Conservation (phyloP, 2,329 filamentous ascomycete genomes). For the Talaromyces sp. region DNA sequence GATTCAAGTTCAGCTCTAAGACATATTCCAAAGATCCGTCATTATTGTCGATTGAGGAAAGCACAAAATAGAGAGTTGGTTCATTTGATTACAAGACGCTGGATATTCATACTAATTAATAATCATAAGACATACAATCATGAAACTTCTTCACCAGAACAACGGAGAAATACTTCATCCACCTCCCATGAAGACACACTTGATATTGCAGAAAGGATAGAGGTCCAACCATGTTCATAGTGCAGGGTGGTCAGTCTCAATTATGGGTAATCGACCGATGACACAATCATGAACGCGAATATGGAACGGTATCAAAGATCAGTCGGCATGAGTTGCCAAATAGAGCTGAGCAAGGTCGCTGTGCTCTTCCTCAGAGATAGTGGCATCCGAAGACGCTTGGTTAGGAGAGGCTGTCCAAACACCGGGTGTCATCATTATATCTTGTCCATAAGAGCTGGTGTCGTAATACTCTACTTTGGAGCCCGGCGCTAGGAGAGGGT, state of each 20-base stretch:
- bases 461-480: constrained; percentile 23
- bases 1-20: too few species aligned
- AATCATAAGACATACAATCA: background rate
- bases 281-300: background rate
- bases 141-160: background rate
- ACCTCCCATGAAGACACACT: background rate
- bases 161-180: background rate
- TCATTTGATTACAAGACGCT: background rate
- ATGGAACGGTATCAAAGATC: background rate
- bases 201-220: constrained; percentile 3
- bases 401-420: constrained; percentile 19
- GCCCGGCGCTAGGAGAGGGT: constrained; percentile 37
- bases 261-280: background rate
- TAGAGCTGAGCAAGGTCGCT: constrained; percentile 39
- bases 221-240: background rate
- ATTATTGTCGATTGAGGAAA: too few species aligned
- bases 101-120: background rate
- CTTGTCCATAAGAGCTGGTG: constrained; percentile 24
- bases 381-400: constrained; percentile 36
- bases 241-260: background rate
- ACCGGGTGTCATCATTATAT: constrained; percentile 13
- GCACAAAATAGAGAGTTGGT: background rate
- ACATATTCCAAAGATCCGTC: too few species aligned
- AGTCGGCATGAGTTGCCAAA: constrained; percentile 30
- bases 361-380: constrained; percentile 38